A percentile compares a stretch with the other conserved stretches of the same genome.
Conservation (phyloP, 1,284 basidiomycete species). For the Schizophyllum amplum region DNA sequence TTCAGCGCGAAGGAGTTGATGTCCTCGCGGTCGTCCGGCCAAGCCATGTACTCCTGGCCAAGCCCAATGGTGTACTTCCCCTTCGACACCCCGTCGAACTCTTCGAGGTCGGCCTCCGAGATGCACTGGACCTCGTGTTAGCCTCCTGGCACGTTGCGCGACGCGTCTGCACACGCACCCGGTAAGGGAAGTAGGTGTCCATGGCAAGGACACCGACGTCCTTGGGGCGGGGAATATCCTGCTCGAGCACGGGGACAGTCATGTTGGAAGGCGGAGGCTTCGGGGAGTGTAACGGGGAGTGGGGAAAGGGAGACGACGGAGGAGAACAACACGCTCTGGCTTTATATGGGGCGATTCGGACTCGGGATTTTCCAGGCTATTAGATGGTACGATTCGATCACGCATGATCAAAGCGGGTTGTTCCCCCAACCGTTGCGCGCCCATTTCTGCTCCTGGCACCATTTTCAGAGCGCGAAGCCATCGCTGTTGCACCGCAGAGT, state of each 20-base stretch:
- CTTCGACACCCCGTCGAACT: slow-evolving; percentile 90
- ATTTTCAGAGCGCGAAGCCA: not conserved
- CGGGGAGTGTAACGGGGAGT: not conserved
- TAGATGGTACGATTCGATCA: not conserved
- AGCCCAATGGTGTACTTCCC: slow-evolving; percentile 99
- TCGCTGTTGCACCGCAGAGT: not conserved
- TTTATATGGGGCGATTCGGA: not conserved
- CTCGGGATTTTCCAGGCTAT: not conserved
- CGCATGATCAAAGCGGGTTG: not conserved
- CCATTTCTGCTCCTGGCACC: not conserved
- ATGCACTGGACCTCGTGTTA: slow-evolving; percentile 57
- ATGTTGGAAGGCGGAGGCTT: slow-evolving; percentile 15
- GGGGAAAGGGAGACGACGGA: not conserved
- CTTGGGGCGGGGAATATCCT: slow-evolving; percentile 58
- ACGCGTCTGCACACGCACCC: slow-evolving; percentile 43
- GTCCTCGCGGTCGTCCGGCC: slow-evolving; percentile 95
- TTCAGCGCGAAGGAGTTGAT: slow-evolving; percentile 97
- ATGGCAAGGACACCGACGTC: slow-evolving; percentile 90
- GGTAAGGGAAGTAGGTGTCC: slow-evolving; percentile 91
- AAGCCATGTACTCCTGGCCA: slow-evolving; percentile 97
- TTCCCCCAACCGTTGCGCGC: not conserved
- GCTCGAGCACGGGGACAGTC: slow-evolving; percentile 30
- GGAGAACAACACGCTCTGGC: not conserved
- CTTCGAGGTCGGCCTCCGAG: slow-evolving; percentile 92
- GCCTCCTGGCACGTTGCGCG: slow-evolving; percentile 8